Percentiles rank a stretch among this genome's conserved stretches.
Evolutionary conservation across 768 basidiomycete genomes (phyloP).

Genomic region (Sarcomyxa edulis): DNA sequence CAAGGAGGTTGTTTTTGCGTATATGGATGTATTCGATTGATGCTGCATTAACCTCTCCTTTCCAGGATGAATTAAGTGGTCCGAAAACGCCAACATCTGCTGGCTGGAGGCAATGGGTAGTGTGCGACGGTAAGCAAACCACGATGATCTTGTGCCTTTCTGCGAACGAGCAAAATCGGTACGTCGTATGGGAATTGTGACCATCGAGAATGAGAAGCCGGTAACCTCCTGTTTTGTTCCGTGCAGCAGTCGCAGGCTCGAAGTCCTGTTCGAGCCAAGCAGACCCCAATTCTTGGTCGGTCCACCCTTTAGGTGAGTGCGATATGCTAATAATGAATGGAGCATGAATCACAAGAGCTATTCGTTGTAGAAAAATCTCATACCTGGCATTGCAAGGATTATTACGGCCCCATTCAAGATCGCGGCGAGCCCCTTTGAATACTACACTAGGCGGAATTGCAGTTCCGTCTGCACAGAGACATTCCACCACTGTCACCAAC

Average conservation of each 20-base stretch:
- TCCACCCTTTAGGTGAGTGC: conserved; percentile 33
- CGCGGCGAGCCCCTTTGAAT: conserved; percentile 23
- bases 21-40: not conserved
- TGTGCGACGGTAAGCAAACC: conserved; percentile 30
- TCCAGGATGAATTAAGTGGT: conserved; percentile 25
- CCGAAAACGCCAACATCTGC: conserved; percentile 32
- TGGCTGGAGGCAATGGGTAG: conserved; percentile 30
- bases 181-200: conserved; percentile 30
- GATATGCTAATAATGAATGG: conserved; percentile 20
- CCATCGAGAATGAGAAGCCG: conserved; percentile 32
- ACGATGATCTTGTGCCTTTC: conserved; percentile 23
- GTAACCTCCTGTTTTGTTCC: conserved; percentile 13
- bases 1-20: not conserved
- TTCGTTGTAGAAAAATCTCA: conserved; percentile 6
- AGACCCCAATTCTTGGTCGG: conserved; percentile 27
- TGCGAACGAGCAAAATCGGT: conserved; percentile 23
- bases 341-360: not conserved
- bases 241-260: conserved; percentile 16
- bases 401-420: conserved; percentile 16
- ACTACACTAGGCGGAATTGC: conserved; percentile 30
- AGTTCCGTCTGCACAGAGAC: conserved; percentile 36
- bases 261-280: conserved; percentile 30
- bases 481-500: conserved; percentile 42
- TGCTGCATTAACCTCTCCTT: conserved; percentile 16
- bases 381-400: conserved; percentile 25